Conservation (phyloP, 139 green algal genomes). For the Pleodorina starrii region DNA sequence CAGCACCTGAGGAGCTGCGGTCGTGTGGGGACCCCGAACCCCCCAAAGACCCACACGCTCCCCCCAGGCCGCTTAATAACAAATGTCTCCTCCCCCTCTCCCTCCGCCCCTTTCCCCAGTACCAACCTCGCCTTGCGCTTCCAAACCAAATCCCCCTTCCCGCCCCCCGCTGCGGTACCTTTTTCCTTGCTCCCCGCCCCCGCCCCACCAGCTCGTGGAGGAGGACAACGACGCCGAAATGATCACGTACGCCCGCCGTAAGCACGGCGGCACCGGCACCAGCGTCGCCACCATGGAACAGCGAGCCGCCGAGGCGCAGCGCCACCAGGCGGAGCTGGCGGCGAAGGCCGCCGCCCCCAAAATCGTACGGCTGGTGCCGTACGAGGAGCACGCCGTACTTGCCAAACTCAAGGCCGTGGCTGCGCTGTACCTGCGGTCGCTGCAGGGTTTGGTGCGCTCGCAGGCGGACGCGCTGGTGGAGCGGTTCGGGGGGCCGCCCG, state of each 20-base stretch:
- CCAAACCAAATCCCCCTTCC: too few relatives aligned
- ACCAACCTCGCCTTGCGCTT: too few relatives aligned
- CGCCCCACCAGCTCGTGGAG: conserved; percentile 2
- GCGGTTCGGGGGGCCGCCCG: conserved; percentile 1
- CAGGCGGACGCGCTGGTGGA: conserved; percentile 37
- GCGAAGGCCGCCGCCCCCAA: not conserved
- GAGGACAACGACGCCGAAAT: conserved; percentile 18
- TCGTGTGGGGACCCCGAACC: too few relatives aligned
- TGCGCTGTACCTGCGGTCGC: conserved; percentile 22
- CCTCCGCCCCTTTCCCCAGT: too few relatives aligned
- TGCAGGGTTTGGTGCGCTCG: conserved; percentile 28
- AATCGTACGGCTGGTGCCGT: not conserved
- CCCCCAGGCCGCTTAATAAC: too few relatives aligned
- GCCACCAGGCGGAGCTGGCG: not conserved
- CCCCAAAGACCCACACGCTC: too few relatives aligned
- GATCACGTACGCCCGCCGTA: conserved; percentile 1
- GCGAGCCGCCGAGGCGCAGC: not conserved
- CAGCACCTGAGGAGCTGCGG: too few relatives aligned
- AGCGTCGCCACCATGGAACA: not conserved
- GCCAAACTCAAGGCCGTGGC: not conserved
- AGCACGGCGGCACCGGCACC: not conserved
- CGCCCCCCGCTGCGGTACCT: too few relatives aligned
- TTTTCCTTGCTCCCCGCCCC: not conserved
- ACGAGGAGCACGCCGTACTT: not conserved
- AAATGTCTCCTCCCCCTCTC: too few relatives aligned